These are phyloP conservation scores for Ceratobasidium sp. DNA, from an alignment of 1,284 basidiomycete species.

Conservation along the genomic window DNA sequence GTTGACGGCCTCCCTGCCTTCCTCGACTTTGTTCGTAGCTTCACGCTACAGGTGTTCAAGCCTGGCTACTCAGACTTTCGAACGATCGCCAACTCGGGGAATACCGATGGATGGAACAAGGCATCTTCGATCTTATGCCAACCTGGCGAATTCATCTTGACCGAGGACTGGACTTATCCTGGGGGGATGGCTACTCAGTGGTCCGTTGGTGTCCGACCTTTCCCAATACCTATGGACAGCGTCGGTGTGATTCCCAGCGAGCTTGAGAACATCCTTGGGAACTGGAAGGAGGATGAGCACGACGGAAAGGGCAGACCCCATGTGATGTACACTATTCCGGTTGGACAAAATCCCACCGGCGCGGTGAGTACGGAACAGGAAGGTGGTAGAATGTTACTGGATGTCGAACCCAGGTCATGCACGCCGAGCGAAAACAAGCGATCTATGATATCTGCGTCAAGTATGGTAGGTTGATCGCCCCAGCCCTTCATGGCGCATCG, in stretches of 20 bases:
- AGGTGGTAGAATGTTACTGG: constrained; percentile 17
- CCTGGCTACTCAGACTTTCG: constrained; percentile 78
- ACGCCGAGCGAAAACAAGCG: constrained; percentile 75
- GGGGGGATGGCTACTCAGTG: constrained; percentile 62
- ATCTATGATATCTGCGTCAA: constrained; percentile 85
- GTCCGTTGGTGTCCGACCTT: constrained; percentile 66
- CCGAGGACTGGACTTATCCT: constrained; percentile 81
- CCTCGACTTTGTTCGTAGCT: constrained; percentile 68
- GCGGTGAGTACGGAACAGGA: constrained; percentile 63
- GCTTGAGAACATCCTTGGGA: constrained; percentile 70
- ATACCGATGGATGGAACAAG: constrained; percentile 81
- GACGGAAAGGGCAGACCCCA: constrained; percentile 74
- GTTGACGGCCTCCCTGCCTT: constrained; percentile 69
- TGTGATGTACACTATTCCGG: constrained; percentile 81
- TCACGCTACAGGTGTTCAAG: constrained; percentile 72
- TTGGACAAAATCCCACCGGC: constrained; percentile 87
- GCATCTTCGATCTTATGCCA: constrained; percentile 72
- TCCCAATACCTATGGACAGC: constrained; percentile 78
- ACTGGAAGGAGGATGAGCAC: constrained; percentile 74
- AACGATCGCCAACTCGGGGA: constrained; percentile 75
- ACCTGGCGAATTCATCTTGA: constrained; percentile 77
- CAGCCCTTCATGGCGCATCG: constrained; percentile 14
- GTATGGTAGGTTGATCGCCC: constrained; percentile 65
- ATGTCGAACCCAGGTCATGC: constrained; percentile 67
- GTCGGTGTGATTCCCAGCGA: constrained; percentile 76